These are phyloP conservation scores for Irpex sp. DNA, from an alignment of 1,284 basidiomycete species.

Conservation along the genomic window DNA sequence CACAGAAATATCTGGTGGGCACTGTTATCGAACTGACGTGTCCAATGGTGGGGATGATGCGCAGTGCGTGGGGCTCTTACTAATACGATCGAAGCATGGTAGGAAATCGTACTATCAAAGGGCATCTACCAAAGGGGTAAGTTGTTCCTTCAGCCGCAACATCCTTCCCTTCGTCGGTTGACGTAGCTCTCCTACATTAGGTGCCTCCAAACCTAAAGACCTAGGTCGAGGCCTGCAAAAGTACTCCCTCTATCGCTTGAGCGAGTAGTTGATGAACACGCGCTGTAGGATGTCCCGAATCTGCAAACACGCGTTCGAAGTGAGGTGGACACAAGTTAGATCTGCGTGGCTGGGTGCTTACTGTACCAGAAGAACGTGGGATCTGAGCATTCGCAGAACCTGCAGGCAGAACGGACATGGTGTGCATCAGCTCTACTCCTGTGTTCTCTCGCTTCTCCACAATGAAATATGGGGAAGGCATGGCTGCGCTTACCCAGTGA, in stretches of 20 bases:
- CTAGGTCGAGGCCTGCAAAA: constrained; percentile 21
- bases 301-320: constrained; percentile 20
- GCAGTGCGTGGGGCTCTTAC: not conserved
- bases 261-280: constrained; percentile 45
- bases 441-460: not conserved
- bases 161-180: not conserved
- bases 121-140: not conserved
- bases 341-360: constrained; percentile 26
- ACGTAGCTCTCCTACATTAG: not conserved
- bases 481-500: constrained; percentile 37
- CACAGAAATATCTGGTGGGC: not conserved
- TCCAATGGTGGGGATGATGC: not conserved
- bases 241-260: constrained; percentile 35
- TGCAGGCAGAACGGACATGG: constrained; percentile 18
- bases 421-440: not conserved
- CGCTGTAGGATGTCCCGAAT: constrained; percentile 48
- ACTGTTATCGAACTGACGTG: not conserved
- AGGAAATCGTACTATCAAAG: not conserved
- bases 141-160: not conserved
- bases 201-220: not conserved
- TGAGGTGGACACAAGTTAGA: not conserved
- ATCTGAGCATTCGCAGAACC: constrained; percentile 49
- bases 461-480: not conserved
- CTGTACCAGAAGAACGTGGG: constrained; percentile 52
- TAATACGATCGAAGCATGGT: not conserved